Percentiles rank a stretch among this genome's conserved stretches.
These are phyloP conservation scores for Globisporangium solare DNA, from an alignment of 352 stramenopile species.

Conservation along the genomic window DNA sequence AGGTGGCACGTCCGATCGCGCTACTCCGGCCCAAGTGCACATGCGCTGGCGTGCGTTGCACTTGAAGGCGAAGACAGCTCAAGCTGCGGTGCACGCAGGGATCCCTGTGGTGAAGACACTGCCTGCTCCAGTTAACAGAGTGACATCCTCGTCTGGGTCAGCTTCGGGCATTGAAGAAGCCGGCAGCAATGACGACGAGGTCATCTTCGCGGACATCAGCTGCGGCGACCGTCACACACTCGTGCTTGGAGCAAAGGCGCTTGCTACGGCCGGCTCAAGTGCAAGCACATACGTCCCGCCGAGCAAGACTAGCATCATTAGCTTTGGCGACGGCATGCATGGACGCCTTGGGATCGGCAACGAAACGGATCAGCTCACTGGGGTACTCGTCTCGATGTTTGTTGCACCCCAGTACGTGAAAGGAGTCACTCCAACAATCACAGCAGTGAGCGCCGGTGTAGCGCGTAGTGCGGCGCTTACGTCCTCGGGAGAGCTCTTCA, in stretches of 20 bases:
- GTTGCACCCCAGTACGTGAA: constrained; percentile 1
- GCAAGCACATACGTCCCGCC: not conserved
- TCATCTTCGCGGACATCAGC: constrained; percentile 58
- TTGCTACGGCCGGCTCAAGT: not conserved
- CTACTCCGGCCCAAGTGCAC: constrained; percentile 22
- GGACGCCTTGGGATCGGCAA: constrained; percentile 52
- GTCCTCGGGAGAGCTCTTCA: constrained; percentile 48
- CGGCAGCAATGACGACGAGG: constrained; percentile 22
- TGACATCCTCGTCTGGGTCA: not conserved
- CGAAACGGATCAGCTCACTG: constrained; percentile 39
- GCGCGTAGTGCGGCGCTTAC: constrained; percentile 52
- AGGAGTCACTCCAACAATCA: constrained; percentile 27
- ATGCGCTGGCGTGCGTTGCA: constrained; percentile 42
- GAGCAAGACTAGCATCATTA: constrained; percentile 40
- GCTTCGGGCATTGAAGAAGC: not conserved
- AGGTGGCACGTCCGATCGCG: constrained; percentile 12
- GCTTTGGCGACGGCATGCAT: constrained; percentile 69
- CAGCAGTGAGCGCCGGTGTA: constrained; percentile 33
- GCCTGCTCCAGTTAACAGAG: not conserved
- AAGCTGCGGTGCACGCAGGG: not conserved
- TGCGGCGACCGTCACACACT: constrained; percentile 71
- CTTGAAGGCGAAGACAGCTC: not conserved
- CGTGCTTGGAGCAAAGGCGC: constrained; percentile 18
- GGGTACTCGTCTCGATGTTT: constrained; percentile 38
- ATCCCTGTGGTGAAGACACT: constrained; percentile 6